phyloP scores from a whole-genome alignment of 2,329 filamentous ascomycete species.

The Elsinoe perseae region DNA sequence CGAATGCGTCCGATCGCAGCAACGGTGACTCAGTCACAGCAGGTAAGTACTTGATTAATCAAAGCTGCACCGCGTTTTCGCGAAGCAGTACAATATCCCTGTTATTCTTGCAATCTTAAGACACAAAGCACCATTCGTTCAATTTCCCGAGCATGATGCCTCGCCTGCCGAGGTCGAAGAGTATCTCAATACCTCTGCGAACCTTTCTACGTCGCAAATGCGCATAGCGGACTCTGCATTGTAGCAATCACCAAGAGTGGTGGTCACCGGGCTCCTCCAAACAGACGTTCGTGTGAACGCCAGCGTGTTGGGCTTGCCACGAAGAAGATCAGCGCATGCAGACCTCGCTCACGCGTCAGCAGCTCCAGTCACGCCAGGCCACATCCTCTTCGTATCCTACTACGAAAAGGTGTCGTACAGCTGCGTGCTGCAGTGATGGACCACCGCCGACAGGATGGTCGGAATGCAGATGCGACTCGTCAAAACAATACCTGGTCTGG shows the following conservation, averaged over 20 bases:
- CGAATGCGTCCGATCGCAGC: background rate
- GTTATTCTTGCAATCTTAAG: background rate
- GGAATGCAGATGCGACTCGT: slow-evolving; percentile 21
- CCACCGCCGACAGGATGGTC: slow-evolving; percentile 23
- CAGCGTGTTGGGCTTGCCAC: background rate
- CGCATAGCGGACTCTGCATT: background rate
- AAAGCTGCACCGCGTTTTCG: background rate
- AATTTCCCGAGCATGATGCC: background rate
- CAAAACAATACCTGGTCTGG: slow-evolving; percentile 24
- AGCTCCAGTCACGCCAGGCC: background rate
- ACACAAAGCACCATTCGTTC: background rate
- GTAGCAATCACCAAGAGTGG: background rate
- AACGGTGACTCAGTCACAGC: background rate
- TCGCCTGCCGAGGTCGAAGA: background rate
- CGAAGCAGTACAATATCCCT: background rate
- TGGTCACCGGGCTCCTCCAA: background rate
- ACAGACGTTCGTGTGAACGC: background rate
- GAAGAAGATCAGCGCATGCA: background rate
- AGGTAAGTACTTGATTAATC: background rate
- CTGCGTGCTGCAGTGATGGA: slow-evolving; percentile 22
- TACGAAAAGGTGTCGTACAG: slow-evolving; percentile 27
- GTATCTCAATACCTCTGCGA: background rate
- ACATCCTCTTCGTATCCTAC: slow-evolving; percentile 20
- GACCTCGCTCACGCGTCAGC: background rate
- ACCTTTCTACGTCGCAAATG: background rate